Base-by-base conservation (phyloP, 2,329 filamentous ascomycete species). In the Claviceps maximensis region DNA sequence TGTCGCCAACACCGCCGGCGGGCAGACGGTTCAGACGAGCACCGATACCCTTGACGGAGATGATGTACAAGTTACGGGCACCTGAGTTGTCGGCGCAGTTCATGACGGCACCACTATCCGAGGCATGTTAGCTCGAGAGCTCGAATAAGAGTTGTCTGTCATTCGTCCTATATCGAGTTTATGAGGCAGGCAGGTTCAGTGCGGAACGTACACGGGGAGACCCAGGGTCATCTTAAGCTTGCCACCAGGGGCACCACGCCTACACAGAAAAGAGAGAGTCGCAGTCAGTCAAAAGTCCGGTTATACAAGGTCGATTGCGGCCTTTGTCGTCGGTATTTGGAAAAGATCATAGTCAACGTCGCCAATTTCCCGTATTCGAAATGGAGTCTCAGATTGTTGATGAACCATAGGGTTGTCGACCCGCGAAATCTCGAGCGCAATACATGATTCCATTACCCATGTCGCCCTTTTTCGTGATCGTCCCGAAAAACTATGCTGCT, bases 161-260 rank as follows among this genome's bases (percentile, higher is more conserved):
- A 9, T 49, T 38, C 48, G 49, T 54, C 15, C 19, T 31, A 13
- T 36, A 38, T 54, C 54, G 51, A 51, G 53, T 54, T 49, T 50
- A 50, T 49, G 36, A 19, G 15, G 33, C 46, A 19, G 9, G 33
- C 46, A 19, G 29, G 42, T 8, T 42, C 47, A 49, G 41, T 23
- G 25, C 25, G 41, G 42, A 59, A 69, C 89, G 75, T 95, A 96
- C 90, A 95, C 89, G 78, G 93, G 93, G 70, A 98, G 89, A 96
- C 89, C 93, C 77, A 98, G 89, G 75, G 93, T 96, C 93, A 98
- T 98, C 87, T 95, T 97, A 71, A 97, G 87, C 87, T 98, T 98
- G 87, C 94, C 94, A 84, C 93, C 93, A 71, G 90, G 87, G 82
- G 89, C 86, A 87, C 86, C 87, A 83, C 89, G 81, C 62, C 81